Percentiles rank a stretch among this genome's conserved stretches.
These are phyloP conservation scores for Agarophyton chilense DNA, from an alignment of 23 red algal genomes.

Conservation along the genomic window DNA sequence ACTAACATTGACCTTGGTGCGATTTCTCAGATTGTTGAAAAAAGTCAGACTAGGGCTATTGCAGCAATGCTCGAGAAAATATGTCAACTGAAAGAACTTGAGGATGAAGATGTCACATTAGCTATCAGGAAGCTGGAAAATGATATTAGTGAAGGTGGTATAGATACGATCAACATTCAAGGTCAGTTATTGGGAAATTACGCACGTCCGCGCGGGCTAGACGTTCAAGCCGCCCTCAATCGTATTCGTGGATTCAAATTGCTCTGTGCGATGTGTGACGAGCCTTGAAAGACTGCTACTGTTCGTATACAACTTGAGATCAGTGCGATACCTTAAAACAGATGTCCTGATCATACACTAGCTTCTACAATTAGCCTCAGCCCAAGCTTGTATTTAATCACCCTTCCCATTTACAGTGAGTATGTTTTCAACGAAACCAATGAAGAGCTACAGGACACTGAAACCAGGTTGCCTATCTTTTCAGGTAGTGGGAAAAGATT, in stretches of 20 bases:
- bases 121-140: conserved; percentile 47
- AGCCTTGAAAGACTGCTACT: neutral
- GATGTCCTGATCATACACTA: too few relatives aligned
- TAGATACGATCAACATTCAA: conserved; percentile 50
- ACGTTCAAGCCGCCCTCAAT: conserved; percentile 75
- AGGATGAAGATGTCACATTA: conserved; percentile 37
- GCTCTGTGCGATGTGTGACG: neutral
- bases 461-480: too few relatives aligned
- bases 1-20: conserved; percentile 68
- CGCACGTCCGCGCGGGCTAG: conserved; percentile 63
- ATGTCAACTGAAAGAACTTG: conserved; percentile 5
- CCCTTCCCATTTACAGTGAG: too few relatives aligned
- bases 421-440: too few relatives aligned
- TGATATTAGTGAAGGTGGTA: conserved; percentile 43
- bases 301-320: neutral
- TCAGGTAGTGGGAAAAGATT: too few relatives aligned
- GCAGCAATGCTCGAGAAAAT: conserved; percentile 64
- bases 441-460: too few relatives aligned
- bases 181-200: conserved; percentile 54
- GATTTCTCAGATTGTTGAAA: conserved; percentile 77
- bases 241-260: conserved; percentile 68
- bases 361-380: too few relatives aligned
- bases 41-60: conserved; percentile 74
- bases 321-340: neutral
- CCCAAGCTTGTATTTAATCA: too few relatives aligned